Base-by-base conservation (phyloP, 2,329 filamentous ascomycete species). In the Hymenoscyphus scutula region DNA sequence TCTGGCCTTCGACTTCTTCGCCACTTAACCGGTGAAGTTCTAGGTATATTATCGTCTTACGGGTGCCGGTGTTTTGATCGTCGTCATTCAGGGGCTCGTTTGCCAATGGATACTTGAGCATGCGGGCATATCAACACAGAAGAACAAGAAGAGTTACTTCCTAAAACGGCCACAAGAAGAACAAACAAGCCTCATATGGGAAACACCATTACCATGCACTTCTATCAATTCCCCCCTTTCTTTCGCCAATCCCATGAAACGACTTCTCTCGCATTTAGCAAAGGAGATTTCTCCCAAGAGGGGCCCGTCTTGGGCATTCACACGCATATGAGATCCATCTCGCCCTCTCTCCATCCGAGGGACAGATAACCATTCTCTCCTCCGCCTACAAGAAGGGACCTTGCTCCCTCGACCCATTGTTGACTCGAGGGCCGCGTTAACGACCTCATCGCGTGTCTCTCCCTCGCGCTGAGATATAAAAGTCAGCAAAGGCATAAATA, bases 401-500 rank as follows among this genome's bases (percentile, higher is more conserved):
- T 30, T 54, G 53, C 27, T n/a, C 53, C 53, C 25, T 53, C 53
- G 13, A 51, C 5, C 34, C 45, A 25, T 25, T 51, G 19, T 48
- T 51, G 45, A 51, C 53, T 54, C 53, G 25, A 54, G 19, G 2
- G 51, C 32, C 53, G 53, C 53, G 53, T 54, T n/a, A 8, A 48
- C 5, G 11, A n/a, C 27, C 19, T n/a, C 53, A 54, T 54, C 53
- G 27, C 27, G 53, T 54, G n/a, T 3, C 27, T 30, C 29, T 54
- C 29, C 53, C 27, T 54, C 53, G 34, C 51, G 29, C 41, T 53
- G 17, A 29, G 29, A 54, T 30, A 54, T 32, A 30, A 29, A 30
- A 54, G 25, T 54, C 53, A 32, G 53, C 53, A 54, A 54, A 54
- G 53, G 53, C 53, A 54, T 54, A 32, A 54, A 54, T 54, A 32